Base-by-base conservation (phyloP, 768 basidiomycete species). In the Asterophora lycoperdoides region DNA sequence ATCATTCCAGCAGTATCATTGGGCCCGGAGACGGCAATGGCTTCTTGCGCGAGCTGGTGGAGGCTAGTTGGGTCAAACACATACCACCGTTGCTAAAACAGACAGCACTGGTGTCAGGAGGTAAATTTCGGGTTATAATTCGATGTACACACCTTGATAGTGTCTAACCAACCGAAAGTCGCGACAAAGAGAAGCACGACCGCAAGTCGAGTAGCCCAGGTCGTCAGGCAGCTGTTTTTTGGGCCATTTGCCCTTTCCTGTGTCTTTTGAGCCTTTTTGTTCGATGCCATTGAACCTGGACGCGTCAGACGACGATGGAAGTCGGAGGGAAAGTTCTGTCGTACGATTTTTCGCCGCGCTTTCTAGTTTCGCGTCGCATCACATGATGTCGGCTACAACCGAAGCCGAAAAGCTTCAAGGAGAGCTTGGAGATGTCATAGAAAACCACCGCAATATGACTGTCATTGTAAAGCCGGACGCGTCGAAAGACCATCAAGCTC, bases 1-100 rank as follows among this genome's bases (percentile, higher is more conserved):
- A 96, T 82, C 73, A 98, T 88, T 28, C 79, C 78, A 10, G 76
- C 62, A 1, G 83, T 81, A 64, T 92, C 75, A 64, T 80, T 75
- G 0, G 80, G 79, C 30, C 30, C 30, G 9, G 81, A 75, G 2
- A 75, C 64, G 13, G 77, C 77, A 64, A 97, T 79, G 41, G 94
- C 90, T 8, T 79, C 76, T 60, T 82, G 73, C 10, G 86, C 80
- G 29, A 96, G 79, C 53, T 80, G 71, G 62, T 94, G 87, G 13
- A 97, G 70, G 41, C 69, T 69, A 3, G 69, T 67, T 2, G 86
- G 89, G 60, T 91, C 81, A 51, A 98, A 79, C 49, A 93, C 81
- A 66, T 95, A 97, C 81, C 86, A 97, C 48, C 81, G 81, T 8
- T 46, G 14, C 40, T 41, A n/a, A 36, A 10, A 26, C 9, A 40